A percentile compares a stretch with the other conserved stretches of the same genome.
Evolutionary conservation across 177 flowering plant species (phyloP).

Genomic region (Tripterygium wilfordii): DNA sequence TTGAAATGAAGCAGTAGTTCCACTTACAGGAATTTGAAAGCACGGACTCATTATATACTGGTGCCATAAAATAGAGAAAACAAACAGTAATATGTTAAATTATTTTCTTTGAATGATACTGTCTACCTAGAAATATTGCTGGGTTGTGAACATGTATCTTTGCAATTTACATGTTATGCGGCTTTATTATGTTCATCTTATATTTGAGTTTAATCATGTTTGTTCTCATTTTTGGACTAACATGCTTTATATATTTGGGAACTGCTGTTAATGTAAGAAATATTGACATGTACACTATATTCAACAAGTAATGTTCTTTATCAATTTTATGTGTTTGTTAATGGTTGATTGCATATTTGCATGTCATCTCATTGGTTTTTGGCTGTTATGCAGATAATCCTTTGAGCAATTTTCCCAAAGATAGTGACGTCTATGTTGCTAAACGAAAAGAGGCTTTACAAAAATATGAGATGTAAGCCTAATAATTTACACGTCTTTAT

Average conservation of each 20-base stretch:
- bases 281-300: no score
- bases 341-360: neutral
- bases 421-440: slow-evolving; percentile 22
- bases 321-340: neutral
- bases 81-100: no score
- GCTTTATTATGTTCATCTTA: neutral
- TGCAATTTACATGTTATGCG: neutral
- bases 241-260: no score
- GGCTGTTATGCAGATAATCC: slow-evolving; percentile 14
- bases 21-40: neutral
- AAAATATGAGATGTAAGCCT: slow-evolving; percentile 40
- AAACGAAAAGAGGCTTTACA: slow-evolving; percentile 36
- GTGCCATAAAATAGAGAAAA: no score
- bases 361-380: neutral
- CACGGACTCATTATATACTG: no score
- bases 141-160: no score
- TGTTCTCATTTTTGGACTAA: no score
- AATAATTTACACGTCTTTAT: no score
- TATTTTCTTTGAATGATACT: no score
- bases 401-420: slow-evolving; percentile 25
- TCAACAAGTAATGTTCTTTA: neutral
- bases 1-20: neutral
- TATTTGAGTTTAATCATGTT: neutral
- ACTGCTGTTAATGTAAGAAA: no score
- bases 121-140: no score